phyloP scores from a whole-genome alignment of 2,329 filamentous ascomycete genomes.

The Cyphellophora europaea region DNA sequence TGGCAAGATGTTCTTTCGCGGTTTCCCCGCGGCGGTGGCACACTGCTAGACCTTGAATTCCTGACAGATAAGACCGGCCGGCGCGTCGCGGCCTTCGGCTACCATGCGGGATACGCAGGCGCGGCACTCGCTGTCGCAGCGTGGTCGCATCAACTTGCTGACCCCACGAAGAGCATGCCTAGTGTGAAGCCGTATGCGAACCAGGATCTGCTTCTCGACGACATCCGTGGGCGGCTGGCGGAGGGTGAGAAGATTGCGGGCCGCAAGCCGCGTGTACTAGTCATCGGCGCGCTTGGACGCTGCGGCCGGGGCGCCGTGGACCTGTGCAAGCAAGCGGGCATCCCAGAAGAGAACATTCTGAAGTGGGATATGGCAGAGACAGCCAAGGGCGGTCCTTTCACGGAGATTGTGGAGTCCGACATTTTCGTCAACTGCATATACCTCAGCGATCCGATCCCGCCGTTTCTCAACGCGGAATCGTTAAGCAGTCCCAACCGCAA shows the following conservation, averaged over 20 bases:
- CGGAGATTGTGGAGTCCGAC: conserved; percentile 63
- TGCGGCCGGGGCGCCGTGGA: conserved; percentile 81
- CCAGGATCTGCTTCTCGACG: conserved; percentile 61
- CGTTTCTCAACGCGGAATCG: conserved; percentile 65
- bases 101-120: conserved; percentile 64
- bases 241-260: conserved; percentile 59
- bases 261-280: conserved; percentile 60
- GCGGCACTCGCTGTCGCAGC: conserved; percentile 65
- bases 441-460: conserved; percentile 66
- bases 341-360: conserved; percentile 59
- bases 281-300: conserved; percentile 67
- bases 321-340: conserved; percentile 64
- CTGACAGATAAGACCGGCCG: conserved; percentile 63
- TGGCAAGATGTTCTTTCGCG: conserved; percentile 74
- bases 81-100: conserved; percentile 42
- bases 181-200: conserved; percentile 58
- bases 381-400: conserved; percentile 63
- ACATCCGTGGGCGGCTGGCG: conserved; percentile 64
- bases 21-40: conserved; percentile 67
- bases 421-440: conserved; percentile 89
- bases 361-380: conserved; percentile 78
- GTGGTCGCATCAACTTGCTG: conserved; percentile 58
- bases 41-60: conserved; percentile 80
- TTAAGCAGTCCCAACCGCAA: conserved; percentile 56
- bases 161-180: conserved; percentile 57